Base-by-base conservation (phyloP, 495 filamentous ascomycete genomes). In the Aspergillus funiculosus region DNA sequence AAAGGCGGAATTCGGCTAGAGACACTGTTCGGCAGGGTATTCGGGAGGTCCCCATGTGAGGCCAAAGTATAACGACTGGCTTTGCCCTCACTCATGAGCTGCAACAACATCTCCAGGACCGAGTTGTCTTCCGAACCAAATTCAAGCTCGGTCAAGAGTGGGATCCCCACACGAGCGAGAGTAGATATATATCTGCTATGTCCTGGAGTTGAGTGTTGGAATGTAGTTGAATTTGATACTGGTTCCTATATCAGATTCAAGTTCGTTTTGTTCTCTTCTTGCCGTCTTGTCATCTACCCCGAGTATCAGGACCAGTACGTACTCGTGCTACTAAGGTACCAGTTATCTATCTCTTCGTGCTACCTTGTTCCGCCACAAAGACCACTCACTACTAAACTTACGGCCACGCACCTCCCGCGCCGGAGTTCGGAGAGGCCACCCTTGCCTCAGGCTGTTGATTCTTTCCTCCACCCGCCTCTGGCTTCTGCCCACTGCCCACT, bases 1-100 rank as follows among this genome's bases (percentile, higher is more conserved):
- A 43, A 56, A 57, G 51, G 53, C 54, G 57, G 57, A 55, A 60
- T 51, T 60, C 57, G 57, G 57, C 39, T 60, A 53, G 45, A 19
- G 35, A 40, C 21, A 4, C 3, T 30, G 36, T 34, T 55, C 57
- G 57, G 57, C 46, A 60, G 57, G 28, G 11, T 43, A n/a, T 21
- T 60, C 57, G 57, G 57, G 54, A 60, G 46, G 53, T 57, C 48
- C 40, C 51, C 50, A 53, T 51, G 30, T 36, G 41, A 40, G 37
- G 37, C 28, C 20, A 30, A 38, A 48, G 29, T 14, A 41, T 41
- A n/a, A 37, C 28, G 34, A 14, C 19, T 39, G 42, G 24, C 8
- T 31, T 41, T n/a, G 30, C 34, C 21, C 29, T 29, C 24, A 43
- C 14, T 36, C 46, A 43, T 28, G 32, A 32, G 13, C 48, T 52